Evolutionary conservation across 768 basidiomycete genomes (phyloP), one percentile per base, ranked within the genome.

Genomic region (Mycena rebaudengoi): DNA sequence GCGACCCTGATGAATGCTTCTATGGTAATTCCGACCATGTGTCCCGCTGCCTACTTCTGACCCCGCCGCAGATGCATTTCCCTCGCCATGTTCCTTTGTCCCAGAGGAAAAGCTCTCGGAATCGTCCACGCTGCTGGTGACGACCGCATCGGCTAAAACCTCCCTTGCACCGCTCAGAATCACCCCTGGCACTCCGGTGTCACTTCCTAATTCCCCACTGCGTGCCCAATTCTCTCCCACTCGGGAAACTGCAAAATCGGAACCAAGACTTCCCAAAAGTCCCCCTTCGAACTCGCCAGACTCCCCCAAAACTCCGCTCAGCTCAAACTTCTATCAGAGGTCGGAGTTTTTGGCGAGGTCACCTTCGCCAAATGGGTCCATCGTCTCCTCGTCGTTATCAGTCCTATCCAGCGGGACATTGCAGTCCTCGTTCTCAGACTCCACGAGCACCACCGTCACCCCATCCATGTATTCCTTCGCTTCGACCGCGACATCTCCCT

Each of bases 71-170:
- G 82, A 83, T 30, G 74, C 77, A 6, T 82, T 83, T 71, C 81
- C 83, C 30, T 75, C 77, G 21, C 81, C 83, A 2, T 71, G 70
- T 37, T 79, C 82, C 7, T 75, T 75, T 37, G 57, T 80, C 33
- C 74, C 76, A 0, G 71, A 73, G 32, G 49, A 70, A 5, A 33
- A n/a, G n/a, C n/a, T n/a, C n/a, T n/a, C 13, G 39, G 16, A 3
- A 26, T 25, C 20, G 33, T 46, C 46, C 45, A 30, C 55, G 26
- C 39, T 44, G 18, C 48, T 37, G 1, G 20, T 50, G 28, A 20
- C 59, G 40, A 28, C 51, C 11, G 33, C 60, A 4, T n/a, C n/a
- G n/a, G n/a, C n/a, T n/a, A n/a, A n/a, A n/a, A n/a, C n/a, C n/a
- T n/a, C n/a, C n/a, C n/a, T n/a, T n/a, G n/a, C n/a, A n/a, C n/a